Conservation (phyloP, 2,329 filamentous ascomycete genomes). For the Boeremia lycopersici region DNA sequence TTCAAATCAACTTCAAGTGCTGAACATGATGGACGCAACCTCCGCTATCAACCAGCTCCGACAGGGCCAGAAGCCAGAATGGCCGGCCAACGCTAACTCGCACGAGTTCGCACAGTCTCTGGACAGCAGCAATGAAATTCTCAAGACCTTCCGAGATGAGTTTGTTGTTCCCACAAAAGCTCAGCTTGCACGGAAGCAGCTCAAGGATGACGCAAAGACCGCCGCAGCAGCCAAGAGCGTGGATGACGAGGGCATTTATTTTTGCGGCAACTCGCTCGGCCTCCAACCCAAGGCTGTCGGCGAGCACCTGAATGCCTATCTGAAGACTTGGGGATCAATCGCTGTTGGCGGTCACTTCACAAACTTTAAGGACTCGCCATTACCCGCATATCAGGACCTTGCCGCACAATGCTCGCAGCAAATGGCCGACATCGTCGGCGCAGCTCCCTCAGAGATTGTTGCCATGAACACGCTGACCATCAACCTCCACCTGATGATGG, state of each 20-base stretch:
- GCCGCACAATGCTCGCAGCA: conserved; percentile 73
- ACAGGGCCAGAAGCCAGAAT: conserved; percentile 38
- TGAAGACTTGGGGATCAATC: conserved; percentile 82
- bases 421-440: conserved; percentile 77
- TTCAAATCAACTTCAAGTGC: conserved; percentile 7
- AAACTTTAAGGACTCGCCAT: conserved; percentile 68
- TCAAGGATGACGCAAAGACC: conserved; percentile 43
- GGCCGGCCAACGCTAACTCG: conserved; percentile 31
- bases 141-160: conserved; percentile 60
- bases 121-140: conserved; percentile 41
- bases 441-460: conserved; percentile 73
- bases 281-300: conserved; percentile 75
- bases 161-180: conserved; percentile 78
- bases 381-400: conserved; percentile 77
- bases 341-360: conserved; percentile 84
- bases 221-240: conserved; percentile 36
- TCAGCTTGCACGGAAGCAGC: conserved; percentile 68
- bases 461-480: conserved; percentile 86
- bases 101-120: conserved; percentile 35
- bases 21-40: conserved; percentile 30
- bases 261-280: conserved; percentile 88
- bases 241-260: conserved; percentile 67
- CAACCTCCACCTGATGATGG: conserved; percentile 84
- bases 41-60: conserved; percentile 34
- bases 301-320: conserved; percentile 71